A percentile compares a stretch with the other conserved stretches of the same genome.
Evolutionary conservation across 179 eudicot genomes (phyloP).

Genomic region (Sideroxylon spinosum): DNA sequence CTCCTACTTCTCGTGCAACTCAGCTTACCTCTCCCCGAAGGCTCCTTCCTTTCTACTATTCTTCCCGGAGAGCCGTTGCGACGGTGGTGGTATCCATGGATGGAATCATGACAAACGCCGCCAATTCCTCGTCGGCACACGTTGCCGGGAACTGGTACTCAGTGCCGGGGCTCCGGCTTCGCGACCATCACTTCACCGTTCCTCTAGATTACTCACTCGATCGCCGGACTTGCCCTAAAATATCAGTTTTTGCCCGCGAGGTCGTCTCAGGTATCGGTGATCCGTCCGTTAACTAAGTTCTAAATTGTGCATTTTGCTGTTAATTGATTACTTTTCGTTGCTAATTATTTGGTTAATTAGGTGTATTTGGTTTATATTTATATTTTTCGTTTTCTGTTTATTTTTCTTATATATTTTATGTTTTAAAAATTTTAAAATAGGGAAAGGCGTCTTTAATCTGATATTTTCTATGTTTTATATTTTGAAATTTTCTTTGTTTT

Average conservation of each 20-base stretch:
- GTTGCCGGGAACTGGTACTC: constrained; percentile 67
- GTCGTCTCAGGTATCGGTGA: constrained; percentile 57
- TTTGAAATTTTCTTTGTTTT: no score
- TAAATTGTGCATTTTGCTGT: not conserved
- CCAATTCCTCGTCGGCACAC: constrained; percentile 29
- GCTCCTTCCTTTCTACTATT: not conserved
- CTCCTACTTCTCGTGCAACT: not conserved
- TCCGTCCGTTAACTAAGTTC: not conserved
- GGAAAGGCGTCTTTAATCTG: no score
- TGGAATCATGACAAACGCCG: not conserved
- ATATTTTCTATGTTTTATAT: no score
- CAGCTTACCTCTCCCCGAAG: not conserved
- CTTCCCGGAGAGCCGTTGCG: not conserved
- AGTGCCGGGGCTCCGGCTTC: constrained; percentile 82
- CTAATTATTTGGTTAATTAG: not conserved
- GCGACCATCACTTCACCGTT: constrained; percentile 77
- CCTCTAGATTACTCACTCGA: constrained; percentile 76
- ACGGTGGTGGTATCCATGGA: constrained; percentile 15
- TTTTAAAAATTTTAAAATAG: no score
- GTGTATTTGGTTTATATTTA: no score
- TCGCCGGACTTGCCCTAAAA: constrained; percentile 37
- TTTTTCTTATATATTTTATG: no score
- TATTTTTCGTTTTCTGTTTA: no score
- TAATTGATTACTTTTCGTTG: not conserved
- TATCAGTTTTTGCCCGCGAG: constrained; percentile 86